phyloP scores from a whole-genome alignment of 164 flowering plant genomes.

The Kingdonia uniflora region DNA sequence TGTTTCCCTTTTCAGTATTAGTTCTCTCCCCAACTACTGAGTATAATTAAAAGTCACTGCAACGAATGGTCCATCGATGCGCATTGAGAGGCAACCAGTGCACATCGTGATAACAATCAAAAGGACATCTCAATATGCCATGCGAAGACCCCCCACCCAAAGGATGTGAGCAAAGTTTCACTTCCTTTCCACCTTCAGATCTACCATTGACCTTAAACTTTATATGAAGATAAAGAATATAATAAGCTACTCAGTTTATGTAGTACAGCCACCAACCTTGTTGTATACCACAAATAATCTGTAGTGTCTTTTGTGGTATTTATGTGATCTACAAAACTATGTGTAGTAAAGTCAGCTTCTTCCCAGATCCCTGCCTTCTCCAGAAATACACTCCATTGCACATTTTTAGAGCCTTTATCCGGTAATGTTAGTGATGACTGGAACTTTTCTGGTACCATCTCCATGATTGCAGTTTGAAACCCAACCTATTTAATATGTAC shows the following conservation, averaged over 20 bases:
- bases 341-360: slow-evolving; percentile 50
- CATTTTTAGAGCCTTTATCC: slow-evolving; percentile 24
- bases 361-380: slow-evolving; percentile 87
- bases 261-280: slow-evolving; percentile 51
- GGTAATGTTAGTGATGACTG: slow-evolving; percentile 23
- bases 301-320: slow-evolving; percentile 91
- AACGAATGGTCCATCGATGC: too few relatives aligned
- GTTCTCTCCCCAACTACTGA: too few relatives aligned
- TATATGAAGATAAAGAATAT: too few relatives aligned
- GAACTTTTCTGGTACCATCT: slow-evolving; percentile 67
- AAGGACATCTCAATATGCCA: too few relatives aligned
- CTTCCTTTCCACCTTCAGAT: too few relatives aligned
- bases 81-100: too few relatives aligned
- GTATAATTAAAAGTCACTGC: too few relatives aligned
- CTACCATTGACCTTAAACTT: too few relatives aligned
- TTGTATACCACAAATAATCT: slow-evolving; percentile 92
- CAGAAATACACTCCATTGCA: slow-evolving; percentile 64
- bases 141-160: too few relatives aligned
- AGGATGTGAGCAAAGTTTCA: too few relatives aligned
- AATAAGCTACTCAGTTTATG: neutral
- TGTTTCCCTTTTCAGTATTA: too few relatives aligned
- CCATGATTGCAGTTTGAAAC: slow-evolving; percentile 49
- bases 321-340: slow-evolving; percentile 78
- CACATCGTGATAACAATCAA: too few relatives aligned
- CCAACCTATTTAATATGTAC: slow-evolving; percentile 46